These are phyloP conservation scores for Pythium biforme DNA, from an alignment of 352 stramenopile genomes.

Conservation along the genomic window DNA sequence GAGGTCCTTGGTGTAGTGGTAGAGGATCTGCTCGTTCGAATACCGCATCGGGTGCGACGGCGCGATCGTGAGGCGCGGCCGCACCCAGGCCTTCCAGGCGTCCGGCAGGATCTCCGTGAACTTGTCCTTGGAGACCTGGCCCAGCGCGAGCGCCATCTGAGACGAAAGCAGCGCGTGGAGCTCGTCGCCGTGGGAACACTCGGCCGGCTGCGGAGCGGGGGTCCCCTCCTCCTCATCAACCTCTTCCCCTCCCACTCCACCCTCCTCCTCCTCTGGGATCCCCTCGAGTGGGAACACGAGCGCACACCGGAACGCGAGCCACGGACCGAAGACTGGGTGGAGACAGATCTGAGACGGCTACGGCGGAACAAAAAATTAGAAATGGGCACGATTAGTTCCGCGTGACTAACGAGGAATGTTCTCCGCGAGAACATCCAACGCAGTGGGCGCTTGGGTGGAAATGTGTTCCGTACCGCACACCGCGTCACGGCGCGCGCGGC, in stretches of 20 bases:
- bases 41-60: slow-evolving; percentile 65
- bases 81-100: slow-evolving; percentile 54
- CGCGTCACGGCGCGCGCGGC: slow-evolving; percentile 41
- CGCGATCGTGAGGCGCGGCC: slow-evolving; percentile 56
- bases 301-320: slow-evolving; percentile 66
- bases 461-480: slow-evolving; percentile 35
- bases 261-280: slow-evolving; percentile 11
- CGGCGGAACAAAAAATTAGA: slow-evolving; percentile 1
- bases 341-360: slow-evolving; percentile 65
- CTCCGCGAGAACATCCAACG: not conserved
- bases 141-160: slow-evolving; percentile 51
- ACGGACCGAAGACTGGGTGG: slow-evolving; percentile 57
- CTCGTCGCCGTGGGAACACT: slow-evolving; percentile 42
- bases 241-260: slow-evolving; percentile 10
- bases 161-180: slow-evolving; percentile 36
- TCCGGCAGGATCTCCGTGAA: slow-evolving; percentile 39
- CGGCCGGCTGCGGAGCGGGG: slow-evolving; percentile 14
- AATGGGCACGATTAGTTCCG: not conserved
- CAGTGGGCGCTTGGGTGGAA: not conserved
- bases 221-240: slow-evolving; percentile 4
- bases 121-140: slow-evolving; percentile 34
- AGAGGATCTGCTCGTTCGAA: slow-evolving; percentile 58
- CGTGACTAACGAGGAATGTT: not conserved
- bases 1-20: slow-evolving; percentile 74
- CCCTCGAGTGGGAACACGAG: slow-evolving; percentile 49